phyloP scores from a whole-genome alignment of 164 flowering plant genomes.

The Chimonanthus praecox region DNA sequence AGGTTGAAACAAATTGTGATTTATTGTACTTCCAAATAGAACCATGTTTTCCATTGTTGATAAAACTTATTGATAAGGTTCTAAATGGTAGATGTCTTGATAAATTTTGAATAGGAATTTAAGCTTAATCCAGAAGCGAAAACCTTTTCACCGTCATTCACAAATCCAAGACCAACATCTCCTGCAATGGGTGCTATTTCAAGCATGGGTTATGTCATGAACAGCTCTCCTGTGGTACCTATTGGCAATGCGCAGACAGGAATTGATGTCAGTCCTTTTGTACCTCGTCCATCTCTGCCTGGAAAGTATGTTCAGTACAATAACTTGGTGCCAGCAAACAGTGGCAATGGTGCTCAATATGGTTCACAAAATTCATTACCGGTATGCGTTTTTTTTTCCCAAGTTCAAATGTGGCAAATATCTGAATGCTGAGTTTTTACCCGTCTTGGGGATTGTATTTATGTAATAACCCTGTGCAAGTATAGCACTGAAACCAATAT shows the following conservation, averaged over 20 bases:
- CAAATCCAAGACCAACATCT: conserved; percentile 32
- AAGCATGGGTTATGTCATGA: conserved; percentile 39
- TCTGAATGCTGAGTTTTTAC: background rate
- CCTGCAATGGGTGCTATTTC: conserved; percentile 27
- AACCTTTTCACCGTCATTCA: conserved; percentile 54
- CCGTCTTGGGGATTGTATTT: background rate
- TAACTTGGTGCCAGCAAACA: conserved; percentile 40
- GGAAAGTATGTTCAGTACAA: conserved; percentile 43
- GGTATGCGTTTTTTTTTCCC: conserved; percentile 34
- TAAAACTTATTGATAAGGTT: background rate
- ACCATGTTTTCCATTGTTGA: background rate
- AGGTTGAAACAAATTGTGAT: no score
- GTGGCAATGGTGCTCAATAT: conserved; percentile 40
- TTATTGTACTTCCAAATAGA: background rate
- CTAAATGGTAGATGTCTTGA: background rate
- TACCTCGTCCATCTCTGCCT: conserved; percentile 43
- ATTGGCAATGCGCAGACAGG: conserved; percentile 44
- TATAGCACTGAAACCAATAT: background rate
- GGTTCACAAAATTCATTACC: conserved; percentile 48
- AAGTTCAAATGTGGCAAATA: background rate
- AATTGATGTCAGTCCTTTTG: conserved; percentile 34
- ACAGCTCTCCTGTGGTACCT: conserved; percentile 32
- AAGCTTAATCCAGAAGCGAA: conserved; percentile 89
- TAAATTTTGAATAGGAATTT: conserved; percentile 41
- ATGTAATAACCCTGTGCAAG: background rate